Conservation (phyloP, 1,284 basidiomycete genomes). For the Coriolopsis trogii region DNA sequence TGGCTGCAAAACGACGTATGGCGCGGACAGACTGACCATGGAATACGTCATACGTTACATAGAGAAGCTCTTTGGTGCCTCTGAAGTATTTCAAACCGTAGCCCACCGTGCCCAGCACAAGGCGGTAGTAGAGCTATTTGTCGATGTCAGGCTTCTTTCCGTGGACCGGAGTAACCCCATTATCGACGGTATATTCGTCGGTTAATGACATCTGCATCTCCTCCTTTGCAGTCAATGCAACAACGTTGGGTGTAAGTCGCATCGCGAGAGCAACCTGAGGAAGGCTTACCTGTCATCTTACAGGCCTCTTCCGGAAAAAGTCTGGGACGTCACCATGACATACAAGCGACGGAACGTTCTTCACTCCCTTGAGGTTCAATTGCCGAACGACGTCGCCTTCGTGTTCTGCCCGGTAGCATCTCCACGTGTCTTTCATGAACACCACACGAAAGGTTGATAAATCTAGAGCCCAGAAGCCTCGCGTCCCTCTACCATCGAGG, state of each 20-base stretch:
- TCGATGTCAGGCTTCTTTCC: background rate
- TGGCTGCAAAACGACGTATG: background rate
- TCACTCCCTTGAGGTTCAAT: background rate
- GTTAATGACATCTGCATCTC: background rate
- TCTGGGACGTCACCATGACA: background rate
- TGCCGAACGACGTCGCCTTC: background rate
- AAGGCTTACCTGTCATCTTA: too few relatives aligned
- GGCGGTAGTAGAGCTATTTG: background rate
- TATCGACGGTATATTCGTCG: background rate
- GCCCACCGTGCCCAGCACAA: background rate
- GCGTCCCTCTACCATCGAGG: background rate
- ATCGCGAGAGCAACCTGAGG: too few relatives aligned
- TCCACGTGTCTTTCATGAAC: background rate
- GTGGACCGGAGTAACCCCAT: background rate
- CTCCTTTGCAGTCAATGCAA: background rate
- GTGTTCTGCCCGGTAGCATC: background rate
- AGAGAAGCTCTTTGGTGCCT: background rate
- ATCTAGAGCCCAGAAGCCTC: background rate
- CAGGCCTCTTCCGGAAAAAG: background rate
- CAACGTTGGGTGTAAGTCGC: background rate
- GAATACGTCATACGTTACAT: background rate
- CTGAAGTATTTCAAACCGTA: background rate
- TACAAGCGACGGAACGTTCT: background rate
- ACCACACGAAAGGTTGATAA: background rate
- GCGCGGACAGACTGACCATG: background rate